Evolutionary conservation across 176 grass and related monocot genomes (phyloP), one percentile per base, ranked within the genome.

Genomic region (Carex pumila): DNA sequence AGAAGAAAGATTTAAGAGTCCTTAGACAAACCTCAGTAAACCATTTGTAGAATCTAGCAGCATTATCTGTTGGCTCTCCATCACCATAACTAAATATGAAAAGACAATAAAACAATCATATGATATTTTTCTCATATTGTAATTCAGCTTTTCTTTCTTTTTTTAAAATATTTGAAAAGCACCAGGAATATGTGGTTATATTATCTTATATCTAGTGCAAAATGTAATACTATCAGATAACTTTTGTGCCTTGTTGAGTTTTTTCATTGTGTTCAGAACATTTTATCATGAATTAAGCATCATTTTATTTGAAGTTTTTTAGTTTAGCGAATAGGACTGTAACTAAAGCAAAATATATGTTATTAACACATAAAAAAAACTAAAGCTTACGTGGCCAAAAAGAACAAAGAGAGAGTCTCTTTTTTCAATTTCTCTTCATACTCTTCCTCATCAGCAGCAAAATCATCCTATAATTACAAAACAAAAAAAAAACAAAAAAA

Each of bases 1-100:
- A 39, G 3, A 39, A 30, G 17, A 6, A 86, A 66, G 29, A 0
- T n/a, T 62, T 11, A 61, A 18, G 15, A 62, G 15, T 31, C 1
- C 9, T 62, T 22, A 68, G n/a, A 86, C 81, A 76, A 89, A 97
- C 93, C 93, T 95, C 96, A 18, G 89, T 93, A 75, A 99, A 93
- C 93, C 96, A 98, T 88, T 95, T 95, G 85, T 90, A 95, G 89
- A 98, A 98, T 66, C 93, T 88, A 61, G 93, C 93, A 8, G 96
- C 93, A 80, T 98, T 98, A 90, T 98, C 96, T 65, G 96, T 98
- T 21, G 93, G 96, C 74, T 98, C 95, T 47, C 95, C 92, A 12
- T 98, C 95, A 12, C 95, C 95, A 81, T 98, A 95, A 15, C 91
- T 98, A 69, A 15, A 83, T 83, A 77, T 34, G 10, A 56, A 77